These are phyloP conservation scores for Pyrenula massariospora DNA, from an alignment of 495 filamentous ascomycete species.

Conservation along the genomic window DNA sequence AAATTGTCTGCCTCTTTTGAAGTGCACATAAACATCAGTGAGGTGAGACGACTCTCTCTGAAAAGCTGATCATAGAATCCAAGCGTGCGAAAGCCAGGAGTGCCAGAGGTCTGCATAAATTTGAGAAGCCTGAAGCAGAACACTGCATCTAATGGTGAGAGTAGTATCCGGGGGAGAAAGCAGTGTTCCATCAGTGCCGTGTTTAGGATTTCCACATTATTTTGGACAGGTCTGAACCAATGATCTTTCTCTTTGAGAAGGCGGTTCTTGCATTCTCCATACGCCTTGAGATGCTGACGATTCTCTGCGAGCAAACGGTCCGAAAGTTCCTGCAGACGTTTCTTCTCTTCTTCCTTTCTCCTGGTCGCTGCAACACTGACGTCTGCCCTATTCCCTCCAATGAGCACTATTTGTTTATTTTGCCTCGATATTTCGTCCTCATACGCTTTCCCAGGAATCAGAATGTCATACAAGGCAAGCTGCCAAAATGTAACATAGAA, in stretches of 20 bases:
- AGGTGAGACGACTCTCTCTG: slow-evolving; percentile 61
- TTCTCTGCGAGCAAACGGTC: slow-evolving; percentile 59
- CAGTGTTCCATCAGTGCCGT: slow-evolving; percentile 77
- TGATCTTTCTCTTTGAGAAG: slow-evolving; percentile 65
- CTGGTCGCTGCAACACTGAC: slow-evolving; percentile 48
- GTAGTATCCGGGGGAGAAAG: slow-evolving; percentile 70
- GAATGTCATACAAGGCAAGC: slow-evolving; percentile 67
- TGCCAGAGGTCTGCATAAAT: slow-evolving; percentile 69
- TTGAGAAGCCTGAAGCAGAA: slow-evolving; percentile 78
- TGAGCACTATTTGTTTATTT: slow-evolving; percentile 43
- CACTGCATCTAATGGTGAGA: slow-evolving; percentile 77
- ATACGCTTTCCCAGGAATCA: slow-evolving; percentile 62
- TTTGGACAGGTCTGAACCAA: slow-evolving; percentile 58
- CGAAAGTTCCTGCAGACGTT: slow-evolving; percentile 43
- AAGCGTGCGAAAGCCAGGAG: slow-evolving; percentile 78
- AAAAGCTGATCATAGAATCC: slow-evolving; percentile 77
- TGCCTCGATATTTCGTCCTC: slow-evolving; percentile 53
- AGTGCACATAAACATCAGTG: slow-evolving; percentile 77
- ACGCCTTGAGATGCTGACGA: slow-evolving; percentile 51
- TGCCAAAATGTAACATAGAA: slow-evolving; percentile 96
- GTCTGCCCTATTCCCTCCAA: slow-evolving; percentile 62
- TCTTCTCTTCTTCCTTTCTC: slow-evolving; percentile 53
- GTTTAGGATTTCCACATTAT: slow-evolving; percentile 55
- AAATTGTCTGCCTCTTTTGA: slow-evolving; percentile 83
- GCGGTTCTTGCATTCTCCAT: slow-evolving; percentile 48